A percentile compares a stretch with the other conserved stretches of the same genome.
phyloP scores from a whole-genome alignment of 2,329 filamentous ascomycete genomes.

The Hymenotorrendiella dingleyae region DNA sequence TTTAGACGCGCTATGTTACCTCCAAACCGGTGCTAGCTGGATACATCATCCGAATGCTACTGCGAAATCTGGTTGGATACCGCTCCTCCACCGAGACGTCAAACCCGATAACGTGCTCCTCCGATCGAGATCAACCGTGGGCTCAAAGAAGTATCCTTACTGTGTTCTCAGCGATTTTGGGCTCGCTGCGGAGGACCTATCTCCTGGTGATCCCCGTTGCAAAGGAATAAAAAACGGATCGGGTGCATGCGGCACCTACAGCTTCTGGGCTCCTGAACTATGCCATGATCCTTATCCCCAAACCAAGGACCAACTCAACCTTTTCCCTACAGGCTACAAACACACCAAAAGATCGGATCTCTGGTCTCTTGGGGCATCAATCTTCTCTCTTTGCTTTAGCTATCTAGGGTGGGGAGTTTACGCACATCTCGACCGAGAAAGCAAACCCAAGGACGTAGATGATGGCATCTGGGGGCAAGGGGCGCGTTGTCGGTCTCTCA shows the following conservation, averaged over 20 bases:
- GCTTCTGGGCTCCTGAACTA: conserved; percentile 22
- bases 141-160: conserved; percentile 22
- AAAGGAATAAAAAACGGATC: conserved; percentile 5
- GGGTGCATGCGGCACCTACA: conserved; percentile 9
- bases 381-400: conserved; percentile 17
- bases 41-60: conserved; percentile 5
- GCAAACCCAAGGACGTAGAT: not conserved
- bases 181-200: conserved; percentile 18
- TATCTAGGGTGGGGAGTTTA: not conserved
- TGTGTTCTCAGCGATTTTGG: conserved; percentile 27
- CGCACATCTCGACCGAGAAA: not conserved
- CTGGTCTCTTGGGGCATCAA: conserved; percentile 20
- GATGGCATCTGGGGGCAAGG: not conserved
- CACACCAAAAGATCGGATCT: conserved; percentile 20
- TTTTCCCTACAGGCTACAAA: conserved; percentile 9
- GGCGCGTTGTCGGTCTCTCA: not conserved
- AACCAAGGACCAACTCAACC: not conserved
- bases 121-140: conserved; percentile 18
- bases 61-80: conserved; percentile 15
- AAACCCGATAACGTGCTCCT: conserved; percentile 29
- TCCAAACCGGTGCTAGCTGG: conserved; percentile 15
- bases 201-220: conserved; percentile 1
- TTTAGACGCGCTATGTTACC: conserved; percentile 24
- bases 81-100: conserved; percentile 26
- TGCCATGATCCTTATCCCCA: conserved; percentile 16